Conservation (phyloP, 2,329 filamentous ascomycete genomes). For the Calonectria hawksworthii region DNA sequence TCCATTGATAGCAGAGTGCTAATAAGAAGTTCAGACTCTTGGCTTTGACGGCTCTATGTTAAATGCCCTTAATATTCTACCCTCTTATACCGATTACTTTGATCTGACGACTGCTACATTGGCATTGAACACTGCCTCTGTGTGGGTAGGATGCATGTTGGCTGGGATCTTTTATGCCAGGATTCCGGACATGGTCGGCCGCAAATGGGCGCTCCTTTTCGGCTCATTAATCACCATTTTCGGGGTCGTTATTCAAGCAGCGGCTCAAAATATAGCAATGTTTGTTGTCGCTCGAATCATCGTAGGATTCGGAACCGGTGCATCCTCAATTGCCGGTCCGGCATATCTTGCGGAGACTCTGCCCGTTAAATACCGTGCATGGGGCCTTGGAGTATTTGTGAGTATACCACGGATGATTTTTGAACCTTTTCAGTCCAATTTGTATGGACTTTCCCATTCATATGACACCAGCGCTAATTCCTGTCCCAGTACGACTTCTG, state of each 20-base stretch:
- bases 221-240: slow-evolving; percentile 53
- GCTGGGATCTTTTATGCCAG: slow-evolving; percentile 14
- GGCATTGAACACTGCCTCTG: slow-evolving; percentile 65
- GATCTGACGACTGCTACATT: slow-evolving; percentile 62
- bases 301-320: slow-evolving; percentile 60
- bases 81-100: slow-evolving; percentile 68
- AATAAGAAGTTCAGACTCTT: not conserved
- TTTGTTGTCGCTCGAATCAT: slow-evolving; percentile 63
- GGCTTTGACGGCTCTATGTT: slow-evolving; percentile 11
- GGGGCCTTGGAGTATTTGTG: slow-evolving; percentile 38
- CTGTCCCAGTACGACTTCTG: slow-evolving; percentile 27
- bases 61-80: slow-evolving; percentile 68
- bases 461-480: not conserved
- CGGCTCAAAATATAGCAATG: slow-evolving; percentile 66
- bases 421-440: too few species aligned
- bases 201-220: slow-evolving; percentile 9
- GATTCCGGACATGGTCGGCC: slow-evolving; percentile 18
- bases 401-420: not conserved
- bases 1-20: not conserved
- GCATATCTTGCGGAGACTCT: slow-evolving; percentile 66
- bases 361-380: slow-evolving; percentile 44
- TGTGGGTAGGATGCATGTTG: slow-evolving; percentile 19
- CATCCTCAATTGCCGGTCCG: slow-evolving; percentile 58
- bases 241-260: slow-evolving; percentile 61
- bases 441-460: not conserved